Evolutionary conservation across 257 asterid species (phyloP).

Genomic region (Plantago elongata): DNA sequence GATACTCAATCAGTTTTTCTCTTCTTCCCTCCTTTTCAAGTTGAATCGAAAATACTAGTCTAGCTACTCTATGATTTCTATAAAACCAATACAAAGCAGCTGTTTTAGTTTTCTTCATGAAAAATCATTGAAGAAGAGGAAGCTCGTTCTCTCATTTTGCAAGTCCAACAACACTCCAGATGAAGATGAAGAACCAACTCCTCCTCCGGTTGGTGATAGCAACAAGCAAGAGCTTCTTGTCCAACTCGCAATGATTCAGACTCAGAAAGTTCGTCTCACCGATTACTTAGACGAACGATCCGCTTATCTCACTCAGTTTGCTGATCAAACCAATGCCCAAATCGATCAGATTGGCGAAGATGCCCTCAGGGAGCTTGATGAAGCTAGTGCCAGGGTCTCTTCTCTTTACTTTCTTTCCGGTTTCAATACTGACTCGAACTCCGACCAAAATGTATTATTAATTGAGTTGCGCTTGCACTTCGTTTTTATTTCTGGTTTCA

Average conservation of each 20-base stretch:
- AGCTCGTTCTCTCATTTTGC: constrained; percentile 29
- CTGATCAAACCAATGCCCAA: constrained; percentile 85
- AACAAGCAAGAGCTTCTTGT: constrained; percentile 84
- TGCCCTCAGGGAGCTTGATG: constrained; percentile 79
- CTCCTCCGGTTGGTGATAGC: constrained; percentile 53
- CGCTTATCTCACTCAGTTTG: constrained; percentile 65
- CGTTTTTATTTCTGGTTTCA: too few species aligned
- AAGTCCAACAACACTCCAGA: constrained; percentile 31
- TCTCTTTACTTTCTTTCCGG: too few species aligned
- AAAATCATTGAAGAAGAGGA: constrained; percentile 32
- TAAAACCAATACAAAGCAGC: constrained; percentile 59
- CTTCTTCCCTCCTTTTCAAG: too few species aligned
- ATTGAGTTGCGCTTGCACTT: too few species aligned
- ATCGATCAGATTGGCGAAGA: constrained; percentile 81
- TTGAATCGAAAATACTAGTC: too few species aligned
- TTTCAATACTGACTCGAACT: too few species aligned
- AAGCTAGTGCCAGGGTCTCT: constrained; percentile 77
- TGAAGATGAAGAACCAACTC: constrained; percentile 37
- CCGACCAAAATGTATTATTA: too few species aligned
- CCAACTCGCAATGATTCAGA: constrained; percentile 70
- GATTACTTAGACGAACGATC: constrained; percentile 85
- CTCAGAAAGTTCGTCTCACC: constrained; percentile 77
- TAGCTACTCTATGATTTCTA: constrained; percentile 43
- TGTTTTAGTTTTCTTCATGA: constrained; percentile 36
- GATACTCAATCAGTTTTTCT: too few species aligned